These are phyloP conservation scores for Colletotrichum lini DNA, from an alignment of 2,329 filamentous ascomycete genomes.

Conservation along the genomic window DNA sequence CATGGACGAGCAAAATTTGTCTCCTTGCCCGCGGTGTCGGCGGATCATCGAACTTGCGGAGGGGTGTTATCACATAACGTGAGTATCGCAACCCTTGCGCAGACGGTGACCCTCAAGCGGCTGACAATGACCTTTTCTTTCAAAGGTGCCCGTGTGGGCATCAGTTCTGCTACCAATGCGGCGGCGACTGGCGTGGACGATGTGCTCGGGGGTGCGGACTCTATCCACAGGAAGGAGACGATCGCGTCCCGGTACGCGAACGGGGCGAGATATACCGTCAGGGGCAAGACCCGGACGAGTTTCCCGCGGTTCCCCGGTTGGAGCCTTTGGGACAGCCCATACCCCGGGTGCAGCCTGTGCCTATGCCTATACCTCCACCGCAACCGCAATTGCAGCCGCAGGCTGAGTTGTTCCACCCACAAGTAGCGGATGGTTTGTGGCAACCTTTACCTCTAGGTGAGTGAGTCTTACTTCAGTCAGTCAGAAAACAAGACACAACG, in stretches of 20 bases:
- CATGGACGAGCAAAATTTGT: conserved; percentile 67
- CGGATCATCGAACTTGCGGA: conserved; percentile 73
- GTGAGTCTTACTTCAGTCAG: conserved; percentile 11
- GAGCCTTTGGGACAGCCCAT: background rate
- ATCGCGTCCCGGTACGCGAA: conserved; percentile 27
- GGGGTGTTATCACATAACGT: conserved; percentile 78
- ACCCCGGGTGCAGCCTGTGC: background rate
- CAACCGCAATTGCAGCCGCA: background rate
- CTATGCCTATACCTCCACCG: background rate
- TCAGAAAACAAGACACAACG: too few relatives aligned
- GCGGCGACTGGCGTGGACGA: conserved; percentile 9
- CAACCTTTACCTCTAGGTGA: conserved; percentile 11
- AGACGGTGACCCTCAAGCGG: background rate
- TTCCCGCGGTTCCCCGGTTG: background rate
- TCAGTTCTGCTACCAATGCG: conserved; percentile 42
- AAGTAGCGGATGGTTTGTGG: conserved; percentile 2
- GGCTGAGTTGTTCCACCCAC: conserved; percentile 2
- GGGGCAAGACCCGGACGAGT: conserved; percentile 2
- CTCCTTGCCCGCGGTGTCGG: conserved; percentile 68
- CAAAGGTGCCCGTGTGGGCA: conserved; percentile 39
- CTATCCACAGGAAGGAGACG: background rate
- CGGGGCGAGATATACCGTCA: conserved; percentile 25
- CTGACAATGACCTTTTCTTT: background rate
- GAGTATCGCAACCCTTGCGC: conserved; percentile 44
- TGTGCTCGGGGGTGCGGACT: conserved; percentile 15